Conservation (phyloP, 257 asterid species). For the Scutellaria barbata region DNA sequence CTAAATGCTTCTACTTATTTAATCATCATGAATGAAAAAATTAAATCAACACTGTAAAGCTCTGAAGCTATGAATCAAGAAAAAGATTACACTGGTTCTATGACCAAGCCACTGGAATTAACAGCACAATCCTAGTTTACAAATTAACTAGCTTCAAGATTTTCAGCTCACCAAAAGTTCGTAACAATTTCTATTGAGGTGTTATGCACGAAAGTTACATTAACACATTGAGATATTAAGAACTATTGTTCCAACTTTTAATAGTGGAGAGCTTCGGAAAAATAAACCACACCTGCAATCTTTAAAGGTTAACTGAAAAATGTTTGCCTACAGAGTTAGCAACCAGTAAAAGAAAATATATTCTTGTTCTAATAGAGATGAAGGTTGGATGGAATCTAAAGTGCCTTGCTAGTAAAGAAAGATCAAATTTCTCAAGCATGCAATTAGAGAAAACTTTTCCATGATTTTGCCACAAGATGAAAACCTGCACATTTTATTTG, state of each 20-base stretch:
- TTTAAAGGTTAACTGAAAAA: not conserved
- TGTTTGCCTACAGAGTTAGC: not conserved
- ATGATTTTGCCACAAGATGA: slow-evolving; percentile 11
- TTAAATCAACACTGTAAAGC: slow-evolving; percentile 8
- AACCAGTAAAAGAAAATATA: not conserved
- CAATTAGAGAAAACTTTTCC: not conserved
- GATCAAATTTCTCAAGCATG: not conserved
- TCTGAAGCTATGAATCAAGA: slow-evolving; percentile 18
- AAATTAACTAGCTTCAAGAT: slow-evolving; percentile 9
- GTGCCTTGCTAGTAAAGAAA: not conserved
- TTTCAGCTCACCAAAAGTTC: not conserved
- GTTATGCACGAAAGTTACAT: slow-evolving; percentile 8
- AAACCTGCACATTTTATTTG: not conserved
- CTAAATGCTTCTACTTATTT: slow-evolving; percentile 18
- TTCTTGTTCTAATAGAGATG: not conserved
- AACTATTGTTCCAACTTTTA: not conserved
- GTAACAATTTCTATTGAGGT: not conserved
- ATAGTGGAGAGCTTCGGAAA: slow-evolving; percentile 2
- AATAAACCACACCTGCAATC: not conserved
- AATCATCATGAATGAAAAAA: slow-evolving; percentile 15
- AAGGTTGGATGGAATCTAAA: not conserved
- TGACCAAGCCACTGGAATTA: slow-evolving; percentile 9
- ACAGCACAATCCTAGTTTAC: not conserved
- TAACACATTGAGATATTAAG: not conserved
- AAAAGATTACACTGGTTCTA: slow-evolving; percentile 11